Evolutionary conservation across 169 alveolate genomes (phyloP).

Genomic region (Cryptosporidium bovis): DNA sequence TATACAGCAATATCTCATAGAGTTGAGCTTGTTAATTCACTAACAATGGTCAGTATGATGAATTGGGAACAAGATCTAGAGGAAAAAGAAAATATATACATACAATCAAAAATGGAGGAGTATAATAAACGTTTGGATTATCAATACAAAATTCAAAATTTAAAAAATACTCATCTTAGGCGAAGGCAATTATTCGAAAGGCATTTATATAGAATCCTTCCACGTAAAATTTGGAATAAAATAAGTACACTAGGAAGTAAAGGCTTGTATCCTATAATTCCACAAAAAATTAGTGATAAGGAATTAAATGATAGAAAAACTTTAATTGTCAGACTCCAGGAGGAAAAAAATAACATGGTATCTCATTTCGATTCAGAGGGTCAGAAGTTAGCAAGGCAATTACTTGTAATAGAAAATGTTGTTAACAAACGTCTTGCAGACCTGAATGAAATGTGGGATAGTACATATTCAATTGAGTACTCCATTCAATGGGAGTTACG

Average conservation of each 20-base stretch:
- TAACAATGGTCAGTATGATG: slow-evolving; percentile 40
- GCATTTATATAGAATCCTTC: slow-evolving; percentile 32
- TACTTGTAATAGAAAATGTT: slow-evolving; percentile 52
- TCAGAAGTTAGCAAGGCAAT: slow-evolving; percentile 35
- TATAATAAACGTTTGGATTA: slow-evolving; percentile 50
- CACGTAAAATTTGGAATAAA: slow-evolving; percentile 61
- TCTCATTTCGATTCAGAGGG: slow-evolving; percentile 50
- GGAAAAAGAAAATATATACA: slow-evolving; percentile 24
- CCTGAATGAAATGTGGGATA: slow-evolving; percentile 73
- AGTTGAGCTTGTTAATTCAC: slow-evolving; percentile 51
- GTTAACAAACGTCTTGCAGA: slow-evolving; percentile 47
- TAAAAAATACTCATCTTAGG: slow-evolving; percentile 50
- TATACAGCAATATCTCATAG: slow-evolving; percentile 67
- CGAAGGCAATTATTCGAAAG: slow-evolving; percentile 47
- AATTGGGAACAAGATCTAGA: slow-evolving; percentile 39
- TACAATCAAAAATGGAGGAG: slow-evolving; percentile 31
- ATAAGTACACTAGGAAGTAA: slow-evolving; percentile 31
- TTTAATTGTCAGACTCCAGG: slow-evolving; percentile 48
- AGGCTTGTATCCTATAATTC: slow-evolving; percentile 68
- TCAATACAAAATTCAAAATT: slow-evolving; percentile 39
- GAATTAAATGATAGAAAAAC: slow-evolving; percentile 60
- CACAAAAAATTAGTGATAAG: slow-evolving; percentile 40
- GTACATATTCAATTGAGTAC: slow-evolving; percentile 58
- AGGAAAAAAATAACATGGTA: slow-evolving; percentile 53
- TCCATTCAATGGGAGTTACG: slow-evolving; percentile 71